Percentiles rank a stretch among this genome's conserved stretches.
Evolutionary conservation across 495 filamentous ascomycete genomes (phyloP).

Genomic region (Cairneyella variabilis): DNA sequence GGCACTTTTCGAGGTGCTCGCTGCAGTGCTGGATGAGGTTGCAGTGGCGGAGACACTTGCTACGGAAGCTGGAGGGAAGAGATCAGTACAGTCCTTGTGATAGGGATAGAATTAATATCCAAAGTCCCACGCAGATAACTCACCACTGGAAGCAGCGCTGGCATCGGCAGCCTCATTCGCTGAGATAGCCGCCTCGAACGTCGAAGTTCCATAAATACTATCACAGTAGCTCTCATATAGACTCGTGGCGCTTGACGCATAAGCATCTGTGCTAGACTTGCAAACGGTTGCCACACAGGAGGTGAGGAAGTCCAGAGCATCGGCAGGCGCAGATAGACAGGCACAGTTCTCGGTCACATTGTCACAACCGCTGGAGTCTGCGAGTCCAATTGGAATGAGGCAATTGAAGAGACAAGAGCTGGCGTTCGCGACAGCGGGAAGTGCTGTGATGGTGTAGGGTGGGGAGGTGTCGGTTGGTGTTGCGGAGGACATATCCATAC

Average conservation of each 20-base stretch:
- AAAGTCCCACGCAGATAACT: no score
- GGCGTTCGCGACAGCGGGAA: neutral
- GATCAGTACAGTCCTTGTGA: no score
- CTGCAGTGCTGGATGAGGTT: no score
- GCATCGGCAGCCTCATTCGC: conserved; percentile 1
- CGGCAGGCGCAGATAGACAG: conserved; percentile 12
- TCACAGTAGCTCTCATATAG: conserved; percentile 17
- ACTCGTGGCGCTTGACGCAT: conserved; percentile 3
- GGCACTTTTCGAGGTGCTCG: no score
- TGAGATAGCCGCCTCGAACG: neutral
- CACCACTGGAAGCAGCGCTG: no score
- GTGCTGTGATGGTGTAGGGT: conserved; percentile 10
- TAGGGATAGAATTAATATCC: no score
- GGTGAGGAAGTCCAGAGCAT: conserved; percentile 9
- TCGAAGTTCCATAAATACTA: conserved; percentile 8
- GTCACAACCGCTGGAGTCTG: conserved; percentile 9
- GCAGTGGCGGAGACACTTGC: no score
- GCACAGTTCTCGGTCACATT: conserved; percentile 14
- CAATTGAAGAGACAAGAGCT: conserved; percentile 13
- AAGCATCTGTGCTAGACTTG: conserved; percentile 1
- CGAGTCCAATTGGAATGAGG: conserved; percentile 7
- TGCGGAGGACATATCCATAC: neutral
- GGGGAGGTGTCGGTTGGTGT: neutral
- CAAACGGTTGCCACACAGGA: conserved; percentile 10
- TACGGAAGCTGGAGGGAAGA: no score